Percentiles rank a stretch among this genome's conserved stretches.
phyloP scores from a whole-genome alignment of 768 basidiomycete species.

The Russula sp. region DNA sequence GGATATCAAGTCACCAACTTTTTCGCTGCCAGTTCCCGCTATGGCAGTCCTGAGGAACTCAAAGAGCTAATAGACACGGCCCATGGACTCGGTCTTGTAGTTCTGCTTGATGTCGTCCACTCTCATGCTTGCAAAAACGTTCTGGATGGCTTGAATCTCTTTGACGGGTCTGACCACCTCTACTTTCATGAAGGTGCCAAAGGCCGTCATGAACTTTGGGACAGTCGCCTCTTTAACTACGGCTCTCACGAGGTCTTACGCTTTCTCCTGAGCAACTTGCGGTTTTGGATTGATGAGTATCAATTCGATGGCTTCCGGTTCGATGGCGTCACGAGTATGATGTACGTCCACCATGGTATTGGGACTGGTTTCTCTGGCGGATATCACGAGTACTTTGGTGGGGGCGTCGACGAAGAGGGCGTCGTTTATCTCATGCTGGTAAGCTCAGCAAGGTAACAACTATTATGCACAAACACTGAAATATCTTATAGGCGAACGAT shows the following conservation, averaged over 20 bases:
- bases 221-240: slow-evolving; percentile 97
- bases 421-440: slow-evolving; percentile 97
- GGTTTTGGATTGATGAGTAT: slow-evolving; percentile 94
- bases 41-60: slow-evolving; percentile 90
- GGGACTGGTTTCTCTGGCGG: slow-evolving; percentile 96
- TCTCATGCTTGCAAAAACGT: slow-evolving; percentile 99
- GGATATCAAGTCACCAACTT: slow-evolving; percentile 98
- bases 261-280: slow-evolving; percentile 90
- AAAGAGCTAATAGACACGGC: slow-evolving; percentile 94
- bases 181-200: slow-evolving; percentile 95
- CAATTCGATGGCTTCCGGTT: slow-evolving; percentile 97
- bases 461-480: slow-evolving; percentile 5
- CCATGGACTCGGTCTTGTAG: slow-evolving; percentile 86
- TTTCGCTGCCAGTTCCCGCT: slow-evolving; percentile 96
- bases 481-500: slow-evolving; percentile 74
- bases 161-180: slow-evolving; percentile 94
- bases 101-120: slow-evolving; percentile 95
- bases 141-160: slow-evolving; percentile 89
- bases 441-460: slow-evolving; percentile 31
- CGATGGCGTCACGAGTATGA: slow-evolving; percentile 99
- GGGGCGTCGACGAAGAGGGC: slow-evolving; percentile 75
- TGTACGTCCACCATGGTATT: slow-evolving; percentile 98
- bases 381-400: slow-evolving; percentile 97
- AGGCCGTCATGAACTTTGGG: slow-evolving; percentile 95
- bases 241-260: slow-evolving; percentile 89